Evolutionary conservation across 805 yeast species (phyloP), one percentile per base, ranked within the genome.

Genomic region (Candida chilensis): DNA sequence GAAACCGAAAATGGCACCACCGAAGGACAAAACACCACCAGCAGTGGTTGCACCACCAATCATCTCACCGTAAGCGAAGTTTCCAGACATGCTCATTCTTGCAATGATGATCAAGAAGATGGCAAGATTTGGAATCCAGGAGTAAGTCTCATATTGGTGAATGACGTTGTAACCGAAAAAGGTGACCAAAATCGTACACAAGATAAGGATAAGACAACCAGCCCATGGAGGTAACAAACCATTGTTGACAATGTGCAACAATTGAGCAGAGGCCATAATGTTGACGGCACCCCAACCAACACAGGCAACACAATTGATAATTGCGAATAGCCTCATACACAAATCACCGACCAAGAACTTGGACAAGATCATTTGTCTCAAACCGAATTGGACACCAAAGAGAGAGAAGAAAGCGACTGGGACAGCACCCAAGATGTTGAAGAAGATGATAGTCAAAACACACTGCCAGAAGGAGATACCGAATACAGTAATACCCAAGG

Each of bases 241-340:
- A 37, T n/a, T 15, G 6, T 12, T 85, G 37, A 88, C 79, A 48
- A 81, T 74, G 57, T 79, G 76, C 36, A 87, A 63, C 39, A 87
- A 60, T 54, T 85, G 92, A 16, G 95, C 95, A 20, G 92, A 76
- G 18, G 87, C 81, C 73, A 87, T 82, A 37, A 83, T 84, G 57
- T 88, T 88, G 28, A 86, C 90, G 7, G 95, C 85, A 56, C 92
- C 83, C 96, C 96, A 88, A 44, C 96, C 96, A 33, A 87, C 74
- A 70, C 95, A 84, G 17, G 95, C 88, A 38, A 88, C 54, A 46
- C 77, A 71, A 50, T 87, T 86, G 50, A 88, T 64, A 27, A 79
- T 53, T 7, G 94, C 78, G 47, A 85, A 80, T 34, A 86, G 66
- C 52, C 94, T 72, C 57, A 82, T 78, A 28, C 81, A 78, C 19